These are phyloP conservation scores for Cyclotella sp. DNA, from an alignment of 108 stramenopile species.

Conservation along the genomic window DNA sequence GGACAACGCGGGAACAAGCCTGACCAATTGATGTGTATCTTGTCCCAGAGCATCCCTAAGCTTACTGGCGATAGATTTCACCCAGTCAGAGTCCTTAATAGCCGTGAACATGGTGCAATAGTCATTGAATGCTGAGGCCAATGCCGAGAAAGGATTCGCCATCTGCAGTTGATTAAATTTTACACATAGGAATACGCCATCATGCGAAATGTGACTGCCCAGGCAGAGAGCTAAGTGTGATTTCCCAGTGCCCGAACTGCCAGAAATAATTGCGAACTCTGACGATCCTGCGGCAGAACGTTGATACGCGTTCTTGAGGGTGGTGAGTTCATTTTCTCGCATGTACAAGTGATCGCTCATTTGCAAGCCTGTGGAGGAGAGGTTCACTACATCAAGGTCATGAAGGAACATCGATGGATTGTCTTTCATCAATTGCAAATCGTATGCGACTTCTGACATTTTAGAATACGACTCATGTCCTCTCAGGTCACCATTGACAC, in stretches of 20 bases:
- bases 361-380: slow-evolving; percentile 2
- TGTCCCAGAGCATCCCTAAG: background rate
- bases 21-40: slow-evolving; percentile 11
- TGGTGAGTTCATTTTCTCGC: slow-evolving; percentile 4
- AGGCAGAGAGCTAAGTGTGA: slow-evolving; percentile 17
- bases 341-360: background rate
- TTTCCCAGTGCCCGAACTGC: slow-evolving; percentile 39
- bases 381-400: background rate
- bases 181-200: slow-evolving; percentile 25
- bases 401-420: background rate
- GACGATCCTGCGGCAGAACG: slow-evolving; percentile 8
- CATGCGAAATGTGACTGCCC: background rate
- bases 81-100: background rate
- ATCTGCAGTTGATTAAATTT: slow-evolving; percentile 33
- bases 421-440: too few species aligned
- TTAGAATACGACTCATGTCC: too few species aligned
- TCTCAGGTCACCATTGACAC: too few species aligned
- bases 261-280: slow-evolving; percentile 28
- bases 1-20: background rate
- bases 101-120: slow-evolving; percentile 21
- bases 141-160: slow-evolving; percentile 39
- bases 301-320: slow-evolving; percentile 9
- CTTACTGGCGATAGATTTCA: slow-evolving; percentile 1
- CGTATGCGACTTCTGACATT: too few species aligned
- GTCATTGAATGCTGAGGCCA: slow-evolving; percentile 35